Percentiles rank a stretch among this genome's conserved stretches.
Conservation (phyloP, 345 rosid species). For the Pistacia integerrima region DNA sequence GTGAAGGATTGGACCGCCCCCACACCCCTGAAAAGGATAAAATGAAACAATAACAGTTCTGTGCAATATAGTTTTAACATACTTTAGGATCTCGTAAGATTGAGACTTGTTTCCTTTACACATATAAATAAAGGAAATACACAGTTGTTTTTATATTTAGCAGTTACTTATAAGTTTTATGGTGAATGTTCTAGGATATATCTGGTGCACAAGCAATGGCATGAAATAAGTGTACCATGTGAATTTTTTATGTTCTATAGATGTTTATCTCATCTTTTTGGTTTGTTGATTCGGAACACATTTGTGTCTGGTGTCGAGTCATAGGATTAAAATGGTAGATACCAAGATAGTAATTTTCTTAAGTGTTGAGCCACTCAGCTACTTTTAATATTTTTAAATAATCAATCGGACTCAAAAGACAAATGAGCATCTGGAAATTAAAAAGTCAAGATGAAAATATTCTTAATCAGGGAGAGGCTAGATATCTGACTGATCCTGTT, state of each 20-base stretch:
- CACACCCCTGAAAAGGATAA: not conserved
- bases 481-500: not conserved
- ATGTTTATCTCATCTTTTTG: not conserved
- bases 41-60: too few species aligned
- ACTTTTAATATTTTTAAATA: too few species aligned
- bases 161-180: not conserved
- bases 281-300: not conserved
- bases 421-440: too few species aligned
- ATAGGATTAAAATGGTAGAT: not conserved
- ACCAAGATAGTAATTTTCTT: not conserved
- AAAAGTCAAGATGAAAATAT: not conserved
- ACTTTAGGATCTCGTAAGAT: not conserved
- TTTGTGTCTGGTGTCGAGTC: not conserved
- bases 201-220: not conserved
- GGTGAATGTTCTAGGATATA: not conserved
- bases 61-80: not conserved
- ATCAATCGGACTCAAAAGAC: not conserved
- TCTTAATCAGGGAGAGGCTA: not conserved
- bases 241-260: not conserved
- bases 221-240: not conserved
- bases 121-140: not conserved
- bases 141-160: not conserved
- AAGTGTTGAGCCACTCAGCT: not conserved
- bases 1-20: not conserved
- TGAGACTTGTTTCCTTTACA: not conserved